These are phyloP conservation scores for Crithidia thermophila DNA, from an alignment of 208 protist genomes.

Conservation along the genomic window DNA sequence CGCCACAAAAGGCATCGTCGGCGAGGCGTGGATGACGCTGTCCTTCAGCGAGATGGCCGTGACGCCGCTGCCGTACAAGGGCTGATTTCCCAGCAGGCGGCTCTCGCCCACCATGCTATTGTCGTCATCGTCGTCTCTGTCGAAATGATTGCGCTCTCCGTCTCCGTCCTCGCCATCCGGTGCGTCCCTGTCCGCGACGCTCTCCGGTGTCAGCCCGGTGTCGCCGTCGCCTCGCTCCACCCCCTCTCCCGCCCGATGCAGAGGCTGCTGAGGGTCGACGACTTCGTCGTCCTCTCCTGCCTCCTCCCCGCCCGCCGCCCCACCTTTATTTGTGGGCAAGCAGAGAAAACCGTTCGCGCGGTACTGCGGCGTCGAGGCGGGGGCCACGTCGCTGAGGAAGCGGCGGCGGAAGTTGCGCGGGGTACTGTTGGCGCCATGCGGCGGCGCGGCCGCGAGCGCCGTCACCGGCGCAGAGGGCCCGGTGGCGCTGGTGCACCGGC, in stretches of 20 bases:
- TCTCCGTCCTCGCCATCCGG: neutral
- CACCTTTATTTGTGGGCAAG: neutral
- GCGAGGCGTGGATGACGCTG: neutral
- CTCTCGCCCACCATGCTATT: neutral
- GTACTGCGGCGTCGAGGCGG: neutral
- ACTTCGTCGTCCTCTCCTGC: no score
- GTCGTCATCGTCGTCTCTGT: neutral
- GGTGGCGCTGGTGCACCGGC: conserved; percentile 27
- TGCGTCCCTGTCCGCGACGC: no score
- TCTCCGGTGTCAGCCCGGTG: no score
- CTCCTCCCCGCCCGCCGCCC: neutral
- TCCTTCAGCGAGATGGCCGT: neutral
- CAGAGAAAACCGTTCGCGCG: conserved; percentile 14
- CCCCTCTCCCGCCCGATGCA: neutral
- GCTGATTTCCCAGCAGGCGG: neutral
- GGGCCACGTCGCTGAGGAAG: conserved; percentile 7
- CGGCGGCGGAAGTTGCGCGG: conserved; percentile 18
- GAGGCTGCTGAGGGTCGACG: no score
- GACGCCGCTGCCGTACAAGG: conserved; percentile 9
- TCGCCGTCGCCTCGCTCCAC: neutral
- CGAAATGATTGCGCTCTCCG: neutral
- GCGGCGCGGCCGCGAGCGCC: neutral
- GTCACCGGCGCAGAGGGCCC: neutral
- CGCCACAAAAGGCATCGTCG: neutral
- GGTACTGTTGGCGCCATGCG: neutral